A percentile compares a stretch with the other conserved stretches of the same genome.
Conservation (phyloP, 2,329 filamentous ascomycete genomes). For the Aureobasidium sp. region DNA sequence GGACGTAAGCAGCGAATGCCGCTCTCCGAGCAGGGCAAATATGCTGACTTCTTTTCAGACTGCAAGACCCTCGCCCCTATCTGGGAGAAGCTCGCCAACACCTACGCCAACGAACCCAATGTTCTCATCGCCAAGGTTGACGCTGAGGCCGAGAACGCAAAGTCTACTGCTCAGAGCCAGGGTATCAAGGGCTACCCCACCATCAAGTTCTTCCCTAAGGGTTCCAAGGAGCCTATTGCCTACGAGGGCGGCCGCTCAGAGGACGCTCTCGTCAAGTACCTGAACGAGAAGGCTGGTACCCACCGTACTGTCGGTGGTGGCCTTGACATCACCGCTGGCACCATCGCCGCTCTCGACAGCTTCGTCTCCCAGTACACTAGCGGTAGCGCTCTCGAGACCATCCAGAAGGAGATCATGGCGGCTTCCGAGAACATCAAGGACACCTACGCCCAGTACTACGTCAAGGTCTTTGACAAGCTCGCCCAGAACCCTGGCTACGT, state of each 20-base stretch:
- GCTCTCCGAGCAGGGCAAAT: constrained; percentile 11
- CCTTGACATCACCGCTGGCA: constrained; percentile 71
- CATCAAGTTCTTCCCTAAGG: constrained; percentile 94
- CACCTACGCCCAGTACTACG: constrained; percentile 89
- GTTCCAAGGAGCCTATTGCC: constrained; percentile 59
- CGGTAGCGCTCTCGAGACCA: constrained; percentile 54
- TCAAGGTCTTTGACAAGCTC: constrained; percentile 83
- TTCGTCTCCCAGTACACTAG: constrained; percentile 64
- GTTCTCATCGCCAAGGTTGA: constrained; percentile 94
- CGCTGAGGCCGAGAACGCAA: constrained; percentile 79
- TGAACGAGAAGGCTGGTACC: constrained; percentile 85
- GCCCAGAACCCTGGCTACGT: constrained; percentile 68
- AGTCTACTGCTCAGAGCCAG: constrained; percentile 65
- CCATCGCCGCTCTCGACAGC: constrained; percentile 67
- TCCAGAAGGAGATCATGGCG: constrained; percentile 64
- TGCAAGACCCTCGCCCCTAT: constrained; percentile 89
- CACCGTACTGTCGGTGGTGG: constrained; percentile 75
- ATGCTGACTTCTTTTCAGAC: constrained; percentile 48
- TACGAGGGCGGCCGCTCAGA: constrained; percentile 75
- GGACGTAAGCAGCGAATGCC: constrained; percentile 59
- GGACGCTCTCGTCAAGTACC: constrained; percentile 64
- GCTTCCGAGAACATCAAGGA: constrained; percentile 59
- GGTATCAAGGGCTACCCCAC: constrained; percentile 85
- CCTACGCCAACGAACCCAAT: constrained; percentile 67
- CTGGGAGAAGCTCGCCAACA: constrained; percentile 79